Base-by-base conservation (phyloP, 2,329 filamentous ascomycete genomes). In the Hirsutella thompsonii region DNA sequence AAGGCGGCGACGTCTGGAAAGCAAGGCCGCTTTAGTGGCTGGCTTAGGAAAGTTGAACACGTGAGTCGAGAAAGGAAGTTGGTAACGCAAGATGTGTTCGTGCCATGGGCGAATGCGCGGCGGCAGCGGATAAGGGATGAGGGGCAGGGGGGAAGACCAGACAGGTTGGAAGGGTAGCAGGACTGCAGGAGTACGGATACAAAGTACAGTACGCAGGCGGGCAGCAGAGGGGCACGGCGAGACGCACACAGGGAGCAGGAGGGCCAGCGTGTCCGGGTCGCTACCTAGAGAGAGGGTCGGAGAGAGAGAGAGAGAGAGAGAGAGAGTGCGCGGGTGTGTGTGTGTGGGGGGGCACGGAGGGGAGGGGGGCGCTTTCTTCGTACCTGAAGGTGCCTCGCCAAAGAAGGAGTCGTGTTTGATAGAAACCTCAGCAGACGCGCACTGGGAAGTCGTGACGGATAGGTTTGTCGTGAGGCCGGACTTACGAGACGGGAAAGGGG, bases 21-120 rank as follows among this genome's bases (percentile, higher is more conserved):
- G 32, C 36, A 20, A 41, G 36, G 39, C 39, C 36, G 36, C 23
- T 39, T 5, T 9, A 11, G 29, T 39, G 41, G 37, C 18, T 23
- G 40, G 40, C 35, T 33, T 29, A 33, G 28, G 20, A 29, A 23
- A 33, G 42, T 36, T 33, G 36, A 36, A 34, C 32, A 41, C 42
- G 42, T 37, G 42, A 39, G 39, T 26, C 33, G 33, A 36, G 28
- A 28, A 28, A 30, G 30, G 20, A 20, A 33, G 23, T 26, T 28
- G 32, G 39, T 20, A 29, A 20, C 29, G 30, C 33, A 35, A 19
- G 37, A 34, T 9, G 23, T 34, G 16, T 34, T 2, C 8, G 32
- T 9, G 5, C 19, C n/a, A n/a, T 14, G 20, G 18, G 20, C n/a
- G 21, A 35, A n/a, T 8, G 20, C 14, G 32, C 32, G n/a, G 32